Conservation (phyloP, 371 early-diverging fungal species). For the Thermomucor indicae-seudaticae region DNA sequence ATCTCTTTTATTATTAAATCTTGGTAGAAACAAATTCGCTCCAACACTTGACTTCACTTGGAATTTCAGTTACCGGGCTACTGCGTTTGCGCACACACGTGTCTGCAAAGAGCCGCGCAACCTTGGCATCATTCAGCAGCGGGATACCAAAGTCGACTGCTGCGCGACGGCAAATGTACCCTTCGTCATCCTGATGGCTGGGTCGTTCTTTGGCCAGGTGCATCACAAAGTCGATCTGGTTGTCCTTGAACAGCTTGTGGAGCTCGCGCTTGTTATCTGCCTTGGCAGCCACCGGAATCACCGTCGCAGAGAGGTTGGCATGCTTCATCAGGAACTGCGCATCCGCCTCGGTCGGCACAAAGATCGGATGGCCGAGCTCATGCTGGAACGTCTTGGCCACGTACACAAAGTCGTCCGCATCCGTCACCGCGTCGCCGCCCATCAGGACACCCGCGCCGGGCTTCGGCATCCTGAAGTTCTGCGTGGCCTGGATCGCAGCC, state of each 20-base stretch:
- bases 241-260: constrained; percentile 54
- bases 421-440: constrained; percentile 69
- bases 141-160: constrained; percentile 89
- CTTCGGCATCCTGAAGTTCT: constrained; percentile 75
- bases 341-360: constrained; percentile 63
- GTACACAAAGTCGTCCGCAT: constrained; percentile 60
- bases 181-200: constrained; percentile 50
- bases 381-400: constrained; percentile 59
- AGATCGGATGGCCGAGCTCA: constrained; percentile 63
- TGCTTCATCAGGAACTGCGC: constrained; percentile 37
- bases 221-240: constrained; percentile 70
- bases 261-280: constrained; percentile 51
- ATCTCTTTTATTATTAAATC: constrained; percentile 21
- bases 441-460: constrained; percentile 66
- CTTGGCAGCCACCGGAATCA: constrained; percentile 45
- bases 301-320: constrained; percentile 34
- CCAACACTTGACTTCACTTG: constrained; percentile 64
- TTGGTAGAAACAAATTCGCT: constrained; percentile 53
- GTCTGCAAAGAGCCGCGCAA: constrained; percentile 76
- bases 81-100: constrained; percentile 50
- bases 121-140: constrained; percentile 79
- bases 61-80: constrained; percentile 26
- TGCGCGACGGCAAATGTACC: constrained; percentile 78
- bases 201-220: constrained; percentile 75
- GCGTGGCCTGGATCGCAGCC: constrained; percentile 74